A percentile compares a stretch with the other conserved stretches of the same genome.
Conservation (phyloP, 768 basidiomycete genomes). For the Hygrocybe coccinea region DNA sequence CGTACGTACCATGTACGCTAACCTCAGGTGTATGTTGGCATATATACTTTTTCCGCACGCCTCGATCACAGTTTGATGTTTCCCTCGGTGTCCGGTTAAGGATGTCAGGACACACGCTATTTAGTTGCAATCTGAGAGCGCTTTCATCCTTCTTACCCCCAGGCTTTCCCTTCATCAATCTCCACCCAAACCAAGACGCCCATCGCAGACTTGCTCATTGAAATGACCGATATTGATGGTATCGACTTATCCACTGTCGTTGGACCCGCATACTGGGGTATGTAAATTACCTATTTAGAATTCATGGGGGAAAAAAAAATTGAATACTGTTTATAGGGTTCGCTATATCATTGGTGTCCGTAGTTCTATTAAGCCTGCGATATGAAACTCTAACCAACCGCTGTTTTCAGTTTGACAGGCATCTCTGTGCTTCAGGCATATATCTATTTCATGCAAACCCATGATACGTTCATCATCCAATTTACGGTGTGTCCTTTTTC, state of each 20-base stretch:
- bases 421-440: constrained; percentile 41
- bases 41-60: too few species aligned
- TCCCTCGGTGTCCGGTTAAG: too few species aligned
- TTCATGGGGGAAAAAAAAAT: too few species aligned
- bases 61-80: too few species aligned
- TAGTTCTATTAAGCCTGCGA: neutral
- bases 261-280: constrained; percentile 34
- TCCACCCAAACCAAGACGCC: too few species aligned
- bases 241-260: constrained; percentile 25
- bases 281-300: neutral
- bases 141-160: too few species aligned
- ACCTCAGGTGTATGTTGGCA: too few species aligned
- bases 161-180: too few species aligned
- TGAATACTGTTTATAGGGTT: neutral
- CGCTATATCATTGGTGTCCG: neutral
- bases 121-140: too few species aligned
- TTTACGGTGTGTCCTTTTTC: constrained; percentile 23
- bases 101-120: too few species aligned
- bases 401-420: constrained; percentile 32
- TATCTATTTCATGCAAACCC: constrained; percentile 32
- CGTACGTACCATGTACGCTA: too few species aligned
- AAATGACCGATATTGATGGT: constrained; percentile 2
- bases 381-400: neutral
- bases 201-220: too few species aligned
- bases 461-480: constrained; percentile 28